phyloP scores from a whole-genome alignment of 495 filamentous ascomycete genomes.

The Parathielavia appendiculata region DNA sequence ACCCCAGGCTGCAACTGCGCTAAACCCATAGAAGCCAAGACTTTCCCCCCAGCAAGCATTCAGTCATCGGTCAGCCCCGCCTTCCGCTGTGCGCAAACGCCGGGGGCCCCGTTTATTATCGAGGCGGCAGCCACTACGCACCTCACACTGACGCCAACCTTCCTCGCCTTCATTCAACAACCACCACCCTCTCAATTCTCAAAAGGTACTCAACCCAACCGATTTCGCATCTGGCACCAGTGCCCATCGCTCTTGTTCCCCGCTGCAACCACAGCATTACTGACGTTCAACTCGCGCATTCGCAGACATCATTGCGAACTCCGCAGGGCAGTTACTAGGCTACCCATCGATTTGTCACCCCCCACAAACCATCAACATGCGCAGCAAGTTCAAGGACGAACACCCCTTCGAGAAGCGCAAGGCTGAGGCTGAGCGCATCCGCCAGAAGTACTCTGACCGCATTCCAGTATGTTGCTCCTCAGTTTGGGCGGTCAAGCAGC shows the following conservation, averaged over 20 bases:
- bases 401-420: constrained; percentile 99
- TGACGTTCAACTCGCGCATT: not conserved
- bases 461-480: constrained; percentile 74
- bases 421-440: constrained; percentile 97
- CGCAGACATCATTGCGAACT: constrained; percentile 1
- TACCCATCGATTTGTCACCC: constrained; percentile 1
- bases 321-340: not conserved
- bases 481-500: constrained; percentile 11
- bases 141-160: constrained; percentile 12
- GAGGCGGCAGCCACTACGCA: constrained; percentile 26
- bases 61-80: constrained; percentile 33
- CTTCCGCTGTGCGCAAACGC: constrained; percentile 16
- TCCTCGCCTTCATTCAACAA: constrained; percentile 18
- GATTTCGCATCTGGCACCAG: constrained; percentile 4
- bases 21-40: constrained; percentile 13
- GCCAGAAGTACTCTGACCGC: constrained; percentile 97
- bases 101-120: constrained; percentile 17
- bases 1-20: constrained; percentile 15
- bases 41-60: constrained; percentile 6
- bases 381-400: constrained; percentile 99
- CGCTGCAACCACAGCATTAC: not conserved
- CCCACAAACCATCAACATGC: constrained; percentile 57
- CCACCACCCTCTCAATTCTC: not conserved
- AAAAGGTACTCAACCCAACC: not conserved
- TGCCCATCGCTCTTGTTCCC: not conserved